These are phyloP conservation scores for Postia placenta DNA, from an alignment of 768 basidiomycete genomes.

Conservation along the genomic window DNA sequence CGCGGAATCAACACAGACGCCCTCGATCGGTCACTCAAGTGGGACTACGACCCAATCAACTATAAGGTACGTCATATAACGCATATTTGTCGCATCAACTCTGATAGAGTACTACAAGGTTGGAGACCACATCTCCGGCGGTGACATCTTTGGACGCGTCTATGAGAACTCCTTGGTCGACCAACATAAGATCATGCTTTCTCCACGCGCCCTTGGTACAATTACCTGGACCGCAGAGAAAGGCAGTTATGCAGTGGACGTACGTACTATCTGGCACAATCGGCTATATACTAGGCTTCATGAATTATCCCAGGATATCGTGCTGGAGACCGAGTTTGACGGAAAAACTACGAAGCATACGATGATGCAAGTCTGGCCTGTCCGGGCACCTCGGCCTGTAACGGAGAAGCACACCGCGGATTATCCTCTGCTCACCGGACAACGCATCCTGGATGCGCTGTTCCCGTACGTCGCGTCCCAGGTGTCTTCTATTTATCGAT, in stretches of 20 bases:
- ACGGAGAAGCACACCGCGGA: conserved; percentile 94
- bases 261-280: conserved; percentile 29
- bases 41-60: conserved; percentile 88
- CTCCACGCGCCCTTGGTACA: conserved; percentile 90
- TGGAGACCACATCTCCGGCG: conserved; percentile 96
- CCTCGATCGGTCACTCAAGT: conserved; percentile 78
- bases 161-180: conserved; percentile 97
- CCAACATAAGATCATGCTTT: conserved; percentile 96
- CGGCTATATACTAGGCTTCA: neutral
- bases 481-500: neutral
- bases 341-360: conserved; percentile 91
- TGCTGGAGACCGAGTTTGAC: conserved; percentile 96
- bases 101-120: conserved; percentile 40
- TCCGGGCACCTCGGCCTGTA: conserved; percentile 93
- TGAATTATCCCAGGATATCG: conserved; percentile 60
- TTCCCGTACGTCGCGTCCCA: conserved; percentile 69
- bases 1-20: conserved; percentile 98
- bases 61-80: conserved; percentile 57
- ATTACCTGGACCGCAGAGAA: conserved; percentile 91
- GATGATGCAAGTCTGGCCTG: conserved; percentile 99
- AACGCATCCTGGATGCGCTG: conserved; percentile 92
- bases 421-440: conserved; percentile 89
- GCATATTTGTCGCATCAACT: conserved; percentile 2
- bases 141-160: conserved; percentile 92
- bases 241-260: conserved; percentile 88